These are phyloP conservation scores for Lactifluus volemus DNA, from an alignment of 768 basidiomycete genomes.

Conservation along the genomic window DNA sequence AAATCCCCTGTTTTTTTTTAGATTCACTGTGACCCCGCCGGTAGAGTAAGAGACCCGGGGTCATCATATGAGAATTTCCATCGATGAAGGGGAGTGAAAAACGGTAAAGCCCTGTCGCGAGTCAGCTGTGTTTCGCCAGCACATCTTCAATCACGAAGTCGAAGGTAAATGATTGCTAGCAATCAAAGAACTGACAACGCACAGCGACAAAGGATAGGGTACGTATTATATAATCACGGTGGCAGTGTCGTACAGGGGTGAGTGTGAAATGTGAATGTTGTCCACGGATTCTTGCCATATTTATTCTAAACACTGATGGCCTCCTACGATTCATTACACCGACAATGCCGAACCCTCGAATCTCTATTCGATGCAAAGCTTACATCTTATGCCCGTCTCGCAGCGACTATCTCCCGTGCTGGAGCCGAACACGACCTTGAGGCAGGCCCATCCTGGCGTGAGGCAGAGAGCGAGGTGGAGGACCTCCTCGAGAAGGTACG, in stretches of 20 bases:
- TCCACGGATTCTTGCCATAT: no score
- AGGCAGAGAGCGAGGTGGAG: slow-evolving; percentile 80
- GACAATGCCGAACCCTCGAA: slow-evolving; percentile 90
- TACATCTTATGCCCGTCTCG: slow-evolving; percentile 82
- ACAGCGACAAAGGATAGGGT: neutral
- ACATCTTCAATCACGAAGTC: neutral
- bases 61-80: neutral
- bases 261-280: no score
- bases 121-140: neutral
- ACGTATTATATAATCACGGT: neutral
- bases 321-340: slow-evolving; percentile 80
- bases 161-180: neutral
- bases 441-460: slow-evolving; percentile 64
- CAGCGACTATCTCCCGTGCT: slow-evolving; percentile 49
- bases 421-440: slow-evolving; percentile 44
- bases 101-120: neutral
- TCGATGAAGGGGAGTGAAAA: neutral
- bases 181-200: neutral
- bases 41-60: neutral
- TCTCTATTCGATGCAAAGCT: slow-evolving; percentile 88
- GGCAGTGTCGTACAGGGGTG: no score
- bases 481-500: slow-evolving; percentile 79
- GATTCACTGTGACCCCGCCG: no score
- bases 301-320: slow-evolving; percentile 39
- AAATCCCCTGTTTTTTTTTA: no score